Evolutionary conservation across 2,329 filamentous ascomycete genomes (phyloP), one percentile per base, ranked within the genome.

Genomic region (Botrytis paeoniae): DNA sequence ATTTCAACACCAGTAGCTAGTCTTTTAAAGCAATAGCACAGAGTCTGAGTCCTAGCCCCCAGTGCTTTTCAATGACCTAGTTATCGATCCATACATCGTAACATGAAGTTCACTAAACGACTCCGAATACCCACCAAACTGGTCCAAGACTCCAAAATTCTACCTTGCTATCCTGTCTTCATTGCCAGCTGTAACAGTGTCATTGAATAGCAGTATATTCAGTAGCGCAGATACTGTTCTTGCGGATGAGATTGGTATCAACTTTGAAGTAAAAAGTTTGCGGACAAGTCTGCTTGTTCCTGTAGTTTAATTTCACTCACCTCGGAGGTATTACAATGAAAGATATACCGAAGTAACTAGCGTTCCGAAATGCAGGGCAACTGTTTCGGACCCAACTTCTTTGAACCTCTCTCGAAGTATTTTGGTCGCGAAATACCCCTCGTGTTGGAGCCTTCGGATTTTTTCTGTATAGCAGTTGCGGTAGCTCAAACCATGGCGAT

Each of bases 391-490:
- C 5, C 22, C 35, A 68, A 25, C 5, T 68, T 85, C 12, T 85
- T 82, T 76, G 83, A 82, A 1, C 83, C 84, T 1, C 73, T 83
- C 12, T 84, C 83, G n/a, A 85, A 86, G 74, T 74, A 86, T 1
- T 86, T 84, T 73, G 87, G 87, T 0, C 83, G 87, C 3, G 83
- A 80, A 69, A 76, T 78, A 3, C 86, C 86, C 2, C 78, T 89
- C 10, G 84, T 78, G 75, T 83, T 37, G 86, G 85, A 0, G 85
- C 85, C 74, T 75, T 81, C 14, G 73, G 83, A n/a, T 87, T 88
- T 73, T 57, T 87, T 88, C 74, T 84, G 87, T 72, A 85, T 89
- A 66, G 84, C 86, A 0, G 84, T 87, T 20, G 87, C 84, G 3
- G 83, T 87, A 4, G 86, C 87, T 0, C 81, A 83, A 66, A 88